Base-by-base conservation (phyloP, 2,329 filamentous ascomycete species). In the Pseudogymnoascus pannorum region DNA sequence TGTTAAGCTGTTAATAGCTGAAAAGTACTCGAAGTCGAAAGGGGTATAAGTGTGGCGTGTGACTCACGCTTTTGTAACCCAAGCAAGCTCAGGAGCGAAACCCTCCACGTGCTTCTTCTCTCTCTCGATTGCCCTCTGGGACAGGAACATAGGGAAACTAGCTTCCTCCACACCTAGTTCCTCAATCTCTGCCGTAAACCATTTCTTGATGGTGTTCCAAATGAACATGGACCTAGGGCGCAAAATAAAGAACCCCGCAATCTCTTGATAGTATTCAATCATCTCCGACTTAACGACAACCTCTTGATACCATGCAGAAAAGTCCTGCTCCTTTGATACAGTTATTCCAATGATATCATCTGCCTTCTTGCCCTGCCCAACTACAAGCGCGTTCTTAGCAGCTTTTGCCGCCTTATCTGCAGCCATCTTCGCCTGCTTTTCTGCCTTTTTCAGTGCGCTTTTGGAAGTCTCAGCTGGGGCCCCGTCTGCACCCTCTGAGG, bases 21-120 rank as follows among this genome's bases (percentile, higher is more conserved):
- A 31, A 54, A 54, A 35, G 51, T 40, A 57, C 64, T 58, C 63
- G 51, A 61, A 57, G 35, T 38, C 42, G 44, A 20, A 9, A 42
- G 14, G 16, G 33, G 20, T 24, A 40, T 7, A 24, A 61, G 62
- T 33, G 61, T n/a, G n/a, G n/a, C n/a, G 26, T 18, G 33, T 31
- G 40, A 79, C 83, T 76, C 75, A 87, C 81, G 87, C 89, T 75
- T 91, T 90, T 59, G 90, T 94, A 26, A 94, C 90, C 90, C 90
- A 94, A 61, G 90, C 90, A 67, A 94, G 83, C 75, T 94, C 90
- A 33, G 94, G 92, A 59, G 94, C 94, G 74, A 99, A 99, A n/a
- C 94, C 94, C 76, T 99, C 93, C 65, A 99, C 89, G 75, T 99
- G 94, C 71, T 94, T 90, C 82, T 97, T 97, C 77, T 97, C 87